A percentile compares a stretch with the other conserved stretches of the same genome.
Evolutionary conservation across 768 basidiomycete species (phyloP).

Genomic region (Mycena chlorophos): DNA sequence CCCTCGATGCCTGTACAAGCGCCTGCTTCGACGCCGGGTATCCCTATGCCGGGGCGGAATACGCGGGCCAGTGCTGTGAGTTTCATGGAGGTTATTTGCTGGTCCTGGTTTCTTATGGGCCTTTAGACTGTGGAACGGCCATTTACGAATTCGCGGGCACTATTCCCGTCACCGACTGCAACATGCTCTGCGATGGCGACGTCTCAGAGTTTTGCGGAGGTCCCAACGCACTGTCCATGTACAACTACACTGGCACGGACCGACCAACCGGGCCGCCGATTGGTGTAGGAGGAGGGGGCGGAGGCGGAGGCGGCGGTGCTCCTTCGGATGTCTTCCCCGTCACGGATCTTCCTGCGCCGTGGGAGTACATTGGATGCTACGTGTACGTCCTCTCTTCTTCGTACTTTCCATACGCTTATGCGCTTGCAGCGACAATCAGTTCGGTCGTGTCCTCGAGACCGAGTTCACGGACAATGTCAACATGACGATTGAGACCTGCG

Average conservation of each 20-base stretch:
- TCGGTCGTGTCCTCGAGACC: slow-evolving; percentile 59
- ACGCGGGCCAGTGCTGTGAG: slow-evolving; percentile 56
- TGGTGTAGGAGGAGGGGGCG: slow-evolving; percentile 39
- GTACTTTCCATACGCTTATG: background rate
- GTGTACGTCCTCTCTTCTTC: background rate
- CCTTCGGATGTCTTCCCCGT: slow-evolving; percentile 46
- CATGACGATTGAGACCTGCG: slow-evolving; percentile 62
- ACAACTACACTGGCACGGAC: slow-evolving; percentile 66
- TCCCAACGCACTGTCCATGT: slow-evolving; percentile 62
- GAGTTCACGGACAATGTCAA: slow-evolving; percentile 31
- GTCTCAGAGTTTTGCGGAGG: slow-evolving; percentile 71
- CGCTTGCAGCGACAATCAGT: slow-evolving; percentile 51
- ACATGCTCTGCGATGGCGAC: slow-evolving; percentile 67
- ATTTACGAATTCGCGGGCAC: slow-evolving; percentile 50
- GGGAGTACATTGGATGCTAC: background rate
- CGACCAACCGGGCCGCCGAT: slow-evolving; percentile 39
- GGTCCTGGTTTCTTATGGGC: background rate
- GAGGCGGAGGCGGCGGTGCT: slow-evolving; percentile 28
- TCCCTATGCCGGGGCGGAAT: slow-evolving; percentile 37
- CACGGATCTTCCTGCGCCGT: slow-evolving; percentile 44
- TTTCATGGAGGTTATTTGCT: slow-evolving; percentile 15
- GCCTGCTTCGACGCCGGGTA: slow-evolving; percentile 57
- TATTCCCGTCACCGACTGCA: slow-evolving; percentile 54
- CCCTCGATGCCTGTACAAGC: slow-evolving; percentile 57
- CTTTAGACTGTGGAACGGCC: slow-evolving; percentile 49